phyloP scores from a whole-genome alignment of 2,329 filamentous ascomycete species.

The Boeremia lycopersici region DNA sequence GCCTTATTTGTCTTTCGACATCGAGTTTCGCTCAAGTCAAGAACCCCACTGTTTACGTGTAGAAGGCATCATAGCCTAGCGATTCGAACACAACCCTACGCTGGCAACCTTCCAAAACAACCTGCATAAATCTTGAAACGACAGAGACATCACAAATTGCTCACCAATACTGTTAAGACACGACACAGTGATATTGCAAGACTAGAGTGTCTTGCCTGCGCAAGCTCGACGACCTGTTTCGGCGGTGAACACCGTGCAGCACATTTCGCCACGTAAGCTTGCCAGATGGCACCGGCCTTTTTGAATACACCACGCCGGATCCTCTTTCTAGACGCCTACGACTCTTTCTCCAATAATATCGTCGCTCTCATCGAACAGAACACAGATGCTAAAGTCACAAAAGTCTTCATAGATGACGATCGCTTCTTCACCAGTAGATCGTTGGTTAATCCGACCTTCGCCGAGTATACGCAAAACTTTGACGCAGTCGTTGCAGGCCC shows the following conservation, averaged over 20 bases:
- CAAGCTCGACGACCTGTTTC: not conserved
- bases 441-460: constrained; percentile 40
- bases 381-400: constrained; percentile 70
- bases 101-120: not conserved
- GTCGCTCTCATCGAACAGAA: constrained; percentile 76
- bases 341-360: constrained; percentile 97
- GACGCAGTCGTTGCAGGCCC: constrained; percentile 90
- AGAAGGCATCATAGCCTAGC: not conserved
- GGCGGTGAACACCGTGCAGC: not conserved
- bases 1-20: not conserved
- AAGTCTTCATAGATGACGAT: constrained; percentile 69
- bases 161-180: no score
- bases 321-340: constrained; percentile 92
- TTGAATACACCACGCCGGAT: constrained; percentile 56
- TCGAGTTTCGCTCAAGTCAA: not conserved
- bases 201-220: not conserved
- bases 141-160: not conserved
- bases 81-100: not conserved
- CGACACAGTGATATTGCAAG: no score
- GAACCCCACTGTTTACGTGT: not conserved
- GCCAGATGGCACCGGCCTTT: constrained; percentile 38
- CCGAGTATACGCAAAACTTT: constrained; percentile 63
- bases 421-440: constrained; percentile 22
- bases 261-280: constrained; percentile 12
- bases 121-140: not conserved